phyloP scores from a whole-genome alignment of 148 eudicot species.

The Persicaria tinctoria region DNA sequence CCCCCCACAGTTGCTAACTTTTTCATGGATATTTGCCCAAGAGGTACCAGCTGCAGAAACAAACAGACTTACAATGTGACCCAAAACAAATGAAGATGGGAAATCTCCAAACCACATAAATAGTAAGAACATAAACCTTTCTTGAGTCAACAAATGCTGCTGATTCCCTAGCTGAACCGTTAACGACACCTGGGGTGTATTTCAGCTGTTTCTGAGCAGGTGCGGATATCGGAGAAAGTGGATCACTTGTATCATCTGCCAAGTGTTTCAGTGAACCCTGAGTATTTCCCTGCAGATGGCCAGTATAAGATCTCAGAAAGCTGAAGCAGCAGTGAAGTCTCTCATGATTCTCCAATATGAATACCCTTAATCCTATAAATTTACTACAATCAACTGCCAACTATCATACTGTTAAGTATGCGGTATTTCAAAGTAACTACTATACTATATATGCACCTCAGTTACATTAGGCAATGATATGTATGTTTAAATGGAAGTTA shows the following conservation, averaged over 20 bases:
- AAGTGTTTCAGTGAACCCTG: slow-evolving; percentile 56
- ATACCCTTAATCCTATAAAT: background rate
- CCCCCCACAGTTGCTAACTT: slow-evolving; percentile 68
- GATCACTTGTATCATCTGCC: slow-evolving; percentile 63
- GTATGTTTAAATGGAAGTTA: background rate
- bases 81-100: background rate
- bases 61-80: background rate
- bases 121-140: slow-evolving; percentile 40
- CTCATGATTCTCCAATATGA: background rate
- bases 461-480: background rate
- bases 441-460: background rate
- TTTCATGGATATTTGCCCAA: slow-evolving; percentile 81
- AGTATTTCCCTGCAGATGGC: slow-evolving; percentile 43
- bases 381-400: background rate
- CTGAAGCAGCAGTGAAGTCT: background rate
- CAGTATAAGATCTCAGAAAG: background rate
- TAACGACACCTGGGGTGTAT: slow-evolving; percentile 86
- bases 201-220: slow-evolving; percentile 95
- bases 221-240: slow-evolving; percentile 67
- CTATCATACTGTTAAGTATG: background rate
- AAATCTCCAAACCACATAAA: background rate
- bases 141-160: slow-evolving; percentile 71
- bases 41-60: slow-evolving; percentile 74
- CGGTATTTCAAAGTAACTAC: background rate
- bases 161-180: slow-evolving; percentile 63